Percentiles rank a stretch among this genome's conserved stretches.
Conservation (phyloP, 768 basidiomycete genomes). For the Termitomyces sp. region DNA sequence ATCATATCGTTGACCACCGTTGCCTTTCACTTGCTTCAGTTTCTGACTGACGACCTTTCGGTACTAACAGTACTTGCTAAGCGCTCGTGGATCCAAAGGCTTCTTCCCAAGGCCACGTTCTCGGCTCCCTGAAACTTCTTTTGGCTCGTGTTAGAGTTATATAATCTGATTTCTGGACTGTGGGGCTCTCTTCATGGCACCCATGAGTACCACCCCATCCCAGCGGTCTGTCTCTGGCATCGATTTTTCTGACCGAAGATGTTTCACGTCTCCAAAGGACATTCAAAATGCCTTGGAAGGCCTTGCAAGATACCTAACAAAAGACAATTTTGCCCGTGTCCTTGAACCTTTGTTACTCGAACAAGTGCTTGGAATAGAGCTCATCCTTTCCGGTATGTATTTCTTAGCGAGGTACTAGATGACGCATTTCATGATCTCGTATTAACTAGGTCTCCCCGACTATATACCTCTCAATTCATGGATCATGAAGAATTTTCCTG, state of each 20-base stretch:
- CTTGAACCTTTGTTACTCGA: constrained; percentile 19
- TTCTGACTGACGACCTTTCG: background rate
- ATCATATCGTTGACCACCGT: background rate
- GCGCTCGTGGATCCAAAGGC: background rate
- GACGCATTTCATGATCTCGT: background rate
- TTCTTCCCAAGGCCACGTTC: background rate
- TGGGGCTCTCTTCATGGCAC: background rate
- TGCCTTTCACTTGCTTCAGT: background rate
- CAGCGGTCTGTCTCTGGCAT: constrained; percentile 19
- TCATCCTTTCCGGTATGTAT: constrained; percentile 21
- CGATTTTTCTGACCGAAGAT: constrained; percentile 15
- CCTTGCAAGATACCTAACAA: constrained; percentile 18
- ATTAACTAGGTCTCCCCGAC: constrained; percentile 9
- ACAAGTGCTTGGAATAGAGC: constrained; percentile 17
- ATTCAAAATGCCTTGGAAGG: constrained; percentile 17
- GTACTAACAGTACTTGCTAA: background rate
- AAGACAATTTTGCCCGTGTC: constrained; percentile 15
- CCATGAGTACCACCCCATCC: background rate
- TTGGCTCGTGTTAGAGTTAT: background rate
- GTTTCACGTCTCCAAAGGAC: constrained; percentile 13
- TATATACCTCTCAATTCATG: constrained; percentile 14
- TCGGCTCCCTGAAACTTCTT: background rate
- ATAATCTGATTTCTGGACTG: background rate
- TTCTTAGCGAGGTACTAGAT: constrained; percentile 3
- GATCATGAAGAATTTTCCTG: constrained; percentile 30